Evolutionary conservation across 2,329 filamentous ascomycete genomes (phyloP).

Genomic region (Plenodomus tracheiphilus): DNA sequence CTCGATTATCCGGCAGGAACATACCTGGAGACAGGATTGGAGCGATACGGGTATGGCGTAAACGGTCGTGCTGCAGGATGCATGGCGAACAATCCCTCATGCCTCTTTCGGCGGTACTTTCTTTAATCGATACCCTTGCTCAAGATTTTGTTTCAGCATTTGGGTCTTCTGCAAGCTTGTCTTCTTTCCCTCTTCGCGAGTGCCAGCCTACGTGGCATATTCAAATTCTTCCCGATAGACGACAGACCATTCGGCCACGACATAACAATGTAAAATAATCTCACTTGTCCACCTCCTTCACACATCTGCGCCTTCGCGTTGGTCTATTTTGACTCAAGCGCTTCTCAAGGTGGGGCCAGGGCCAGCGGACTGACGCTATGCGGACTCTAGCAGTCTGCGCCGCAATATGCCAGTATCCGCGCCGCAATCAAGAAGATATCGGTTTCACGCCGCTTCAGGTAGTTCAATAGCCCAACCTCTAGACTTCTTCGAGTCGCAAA

Average conservation of each 20-base stretch:
- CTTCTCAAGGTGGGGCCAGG: neutral
- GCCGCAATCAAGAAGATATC: slow-evolving; percentile 17
- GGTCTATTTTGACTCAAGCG: neutral
- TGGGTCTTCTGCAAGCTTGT: neutral
- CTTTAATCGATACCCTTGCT: slow-evolving; percentile 14
- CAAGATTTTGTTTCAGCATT: slow-evolving; percentile 4
- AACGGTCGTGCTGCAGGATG: slow-evolving; percentile 5
- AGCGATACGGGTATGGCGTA: slow-evolving; percentile 8
- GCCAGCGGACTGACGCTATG: neutral
- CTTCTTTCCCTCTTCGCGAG: neutral
- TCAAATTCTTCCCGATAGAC: neutral
- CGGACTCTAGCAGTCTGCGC: slow-evolving; percentile 3
- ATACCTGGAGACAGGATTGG: neutral
- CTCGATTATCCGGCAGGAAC: neutral
- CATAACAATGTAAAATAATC: neutral
- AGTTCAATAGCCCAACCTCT: neutral
- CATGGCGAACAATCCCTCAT: neutral
- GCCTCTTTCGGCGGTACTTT: neutral
- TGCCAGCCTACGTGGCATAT: neutral
- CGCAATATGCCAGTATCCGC: slow-evolving; percentile 11
- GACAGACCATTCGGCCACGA: neutral
- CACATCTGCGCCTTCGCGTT: neutral
- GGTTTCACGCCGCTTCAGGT: slow-evolving; percentile 5
- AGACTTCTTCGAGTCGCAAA: neutral
- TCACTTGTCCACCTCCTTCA: neutral